These are phyloP conservation scores for Globisporangium polare DNA, from an alignment of 352 stramenopile genomes.

Conservation along the genomic window DNA sequence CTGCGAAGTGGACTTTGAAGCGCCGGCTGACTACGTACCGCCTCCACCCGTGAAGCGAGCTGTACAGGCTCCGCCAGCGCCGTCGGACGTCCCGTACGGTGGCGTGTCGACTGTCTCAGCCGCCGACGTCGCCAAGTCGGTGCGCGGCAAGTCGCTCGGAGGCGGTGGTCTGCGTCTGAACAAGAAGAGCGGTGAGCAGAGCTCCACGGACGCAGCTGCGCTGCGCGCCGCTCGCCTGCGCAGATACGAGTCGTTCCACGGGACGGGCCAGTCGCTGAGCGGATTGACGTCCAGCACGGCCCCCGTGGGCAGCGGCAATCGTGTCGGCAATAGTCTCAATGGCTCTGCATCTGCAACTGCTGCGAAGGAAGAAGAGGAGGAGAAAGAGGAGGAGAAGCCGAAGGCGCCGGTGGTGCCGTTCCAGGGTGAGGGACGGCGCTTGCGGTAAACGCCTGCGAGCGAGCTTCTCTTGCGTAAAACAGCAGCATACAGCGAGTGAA, in stretches of 20 bases:
- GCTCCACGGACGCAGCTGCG: conserved; percentile 52
- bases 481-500: background rate
- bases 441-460: conserved; percentile 31
- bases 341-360: conserved; percentile 10
- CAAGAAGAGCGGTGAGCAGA: conserved; percentile 50
- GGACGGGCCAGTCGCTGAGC: conserved; percentile 70
- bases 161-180: conserved; percentile 67
- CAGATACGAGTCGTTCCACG: conserved; percentile 84
- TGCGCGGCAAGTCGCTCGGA: conserved; percentile 17
- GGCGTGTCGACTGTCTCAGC: conserved; percentile 26
- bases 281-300: conserved; percentile 35
- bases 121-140: conserved; percentile 6
- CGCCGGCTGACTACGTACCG: conserved; percentile 84
- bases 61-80: conserved; percentile 24
- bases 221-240: conserved; percentile 68
- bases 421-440: conserved; percentile 56
- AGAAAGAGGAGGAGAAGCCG: conserved; percentile 29
- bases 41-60: conserved; percentile 26
- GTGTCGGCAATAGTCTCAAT: conserved; percentile 25
- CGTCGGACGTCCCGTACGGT: conserved; percentile 59
- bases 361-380: conserved; percentile 35
- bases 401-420: conserved; percentile 43
- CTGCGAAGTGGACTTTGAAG: conserved; percentile 99
- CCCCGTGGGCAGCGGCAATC: conserved; percentile 13
- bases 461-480: background rate